These are phyloP conservation scores for Sisymbrium altissimum DNA, from an alignment of 345 rosid genomes.

Conservation along the genomic window DNA sequence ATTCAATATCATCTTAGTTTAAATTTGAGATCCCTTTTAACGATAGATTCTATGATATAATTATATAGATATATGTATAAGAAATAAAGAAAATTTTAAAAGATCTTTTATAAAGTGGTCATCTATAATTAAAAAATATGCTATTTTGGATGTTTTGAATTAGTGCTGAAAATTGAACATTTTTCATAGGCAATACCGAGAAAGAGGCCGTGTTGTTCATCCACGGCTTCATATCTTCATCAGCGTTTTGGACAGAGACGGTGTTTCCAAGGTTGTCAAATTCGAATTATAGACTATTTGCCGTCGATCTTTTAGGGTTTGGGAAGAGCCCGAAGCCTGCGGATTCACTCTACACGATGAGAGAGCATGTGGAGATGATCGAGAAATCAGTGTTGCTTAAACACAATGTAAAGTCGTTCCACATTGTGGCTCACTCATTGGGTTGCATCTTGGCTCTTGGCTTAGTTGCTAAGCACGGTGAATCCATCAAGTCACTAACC, in stretches of 20 bases:
- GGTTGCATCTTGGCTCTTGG: conserved; percentile 96
- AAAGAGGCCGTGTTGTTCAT: conserved; percentile 77
- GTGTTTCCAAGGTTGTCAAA: conserved; percentile 70
- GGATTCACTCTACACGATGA: conserved; percentile 77
- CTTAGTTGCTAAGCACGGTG: conserved; percentile 61
- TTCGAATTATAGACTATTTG: conserved; percentile 59
- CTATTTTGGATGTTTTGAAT: not conserved
- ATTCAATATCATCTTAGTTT: not conserved
- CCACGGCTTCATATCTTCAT: conserved; percentile 93
- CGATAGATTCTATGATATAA: not conserved
- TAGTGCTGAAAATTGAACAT: not conserved
- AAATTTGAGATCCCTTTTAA: not conserved
- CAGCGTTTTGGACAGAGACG: conserved; percentile 90
- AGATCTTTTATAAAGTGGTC: not conserved
- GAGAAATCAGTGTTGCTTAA: conserved; percentile 59
- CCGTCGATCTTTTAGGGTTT: conserved; percentile 81
- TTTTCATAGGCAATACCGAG: conserved; percentile 18
- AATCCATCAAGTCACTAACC: conserved; percentile 72
- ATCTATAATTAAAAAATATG: too few relatives aligned
- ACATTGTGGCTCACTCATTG: conserved; percentile 93
- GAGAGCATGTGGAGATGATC: conserved; percentile 84
- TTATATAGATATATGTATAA: not conserved
- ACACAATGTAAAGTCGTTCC: conserved; percentile 73
- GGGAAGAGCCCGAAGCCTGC: conserved; percentile 93
- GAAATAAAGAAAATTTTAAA: too few relatives aligned